Percentiles rank a stretch among this genome's conserved stretches.
Evolutionary conservation across 495 filamentous ascomycete genomes (phyloP).

Genomic region (Choiromyces venosus): DNA sequence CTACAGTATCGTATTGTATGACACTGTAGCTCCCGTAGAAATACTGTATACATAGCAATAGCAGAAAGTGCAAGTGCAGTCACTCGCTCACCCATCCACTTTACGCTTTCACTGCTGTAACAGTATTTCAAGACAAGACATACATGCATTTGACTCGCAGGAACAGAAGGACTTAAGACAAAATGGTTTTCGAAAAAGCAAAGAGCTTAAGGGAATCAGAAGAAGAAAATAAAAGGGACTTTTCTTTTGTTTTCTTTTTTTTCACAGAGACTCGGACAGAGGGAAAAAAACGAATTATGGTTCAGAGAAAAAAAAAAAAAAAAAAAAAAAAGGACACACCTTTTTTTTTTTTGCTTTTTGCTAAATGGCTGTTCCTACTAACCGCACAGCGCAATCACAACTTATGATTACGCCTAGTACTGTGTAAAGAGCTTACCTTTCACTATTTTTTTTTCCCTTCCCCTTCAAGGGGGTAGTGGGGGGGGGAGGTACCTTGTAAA

Average conservation of each 20-base stretch:
- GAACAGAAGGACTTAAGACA: not conserved
- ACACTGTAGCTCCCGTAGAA: not conserved
- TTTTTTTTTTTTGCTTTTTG: not conserved
- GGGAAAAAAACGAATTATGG: not conserved
- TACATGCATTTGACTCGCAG: conserved; percentile 1
- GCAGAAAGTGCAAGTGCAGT: not conserved
- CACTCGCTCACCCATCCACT: not conserved
- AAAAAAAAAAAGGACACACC: not conserved
- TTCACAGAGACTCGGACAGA: not conserved
- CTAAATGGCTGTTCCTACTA: not conserved
- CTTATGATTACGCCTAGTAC: not conserved
- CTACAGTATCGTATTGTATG: not conserved
- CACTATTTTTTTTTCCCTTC: not conserved
- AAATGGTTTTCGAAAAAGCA: not conserved
- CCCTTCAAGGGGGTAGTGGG: conserved; percentile 20
- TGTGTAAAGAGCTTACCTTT: no score
- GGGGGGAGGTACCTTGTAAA: conserved; percentile 11
- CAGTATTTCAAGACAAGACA: conserved; percentile 2
- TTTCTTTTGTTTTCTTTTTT: not conserved
- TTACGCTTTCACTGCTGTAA: not conserved
- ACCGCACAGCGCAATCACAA: not conserved
- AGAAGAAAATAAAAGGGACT: not conserved
- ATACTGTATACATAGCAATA: not conserved
- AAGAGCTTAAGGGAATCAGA: not conserved
- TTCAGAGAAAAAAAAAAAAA: not conserved